Evolutionary conservation across 805 yeast species (phyloP), one percentile per base, ranked within the genome.

Genomic region (Ogataea ganodermae): DNA sequence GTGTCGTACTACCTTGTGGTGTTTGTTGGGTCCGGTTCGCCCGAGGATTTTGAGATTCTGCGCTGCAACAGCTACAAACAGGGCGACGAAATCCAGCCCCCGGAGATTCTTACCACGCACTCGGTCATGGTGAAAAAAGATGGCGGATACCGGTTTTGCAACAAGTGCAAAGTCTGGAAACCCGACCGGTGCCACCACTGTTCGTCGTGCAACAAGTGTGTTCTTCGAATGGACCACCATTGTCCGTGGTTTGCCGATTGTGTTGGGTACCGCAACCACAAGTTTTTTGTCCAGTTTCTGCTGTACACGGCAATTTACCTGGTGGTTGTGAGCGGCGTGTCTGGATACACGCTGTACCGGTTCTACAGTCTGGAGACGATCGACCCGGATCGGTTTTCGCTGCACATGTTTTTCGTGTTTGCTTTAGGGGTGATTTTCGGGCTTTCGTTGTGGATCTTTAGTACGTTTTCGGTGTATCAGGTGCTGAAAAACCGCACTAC

Each of bases 191-290:
- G 79, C 44, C 84, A 79, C 56, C 84, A 79, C 60, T 79, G 84
- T 58, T 73, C 81, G 1, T 53, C 74, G 13, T 76, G 81, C 46
- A 66, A 68, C 2, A 62, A 53, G 45, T 79, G 84, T 60, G 62
- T 77, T 2, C 59, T 79, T 33, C 57, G 70, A 36, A 79, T 79
- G 84, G 84, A 79, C 62, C 84, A 79, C 54, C 82, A 79, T 60
- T 79, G 84, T 53, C 97, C 97, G 0, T 92, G 98, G 98, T 89
- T 90, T 65, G 84, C 96, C 1, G 73, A 81, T 4, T 91, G 97
- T 65, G 79, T 92, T 48, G 98, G 98, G 0, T 85, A 80, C 66
- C 69, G 70, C 23, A 92, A 92, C 66, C 90, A 87, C 54, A 86
- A 89, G 67, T 79, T 72, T 62, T 92, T 91, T 60, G 63, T 89